Evolutionary conservation across 2,329 filamentous ascomycete species (phyloP), one percentile per base, ranked within the genome.

Genomic region (Trichoderma semiorbis): DNA sequence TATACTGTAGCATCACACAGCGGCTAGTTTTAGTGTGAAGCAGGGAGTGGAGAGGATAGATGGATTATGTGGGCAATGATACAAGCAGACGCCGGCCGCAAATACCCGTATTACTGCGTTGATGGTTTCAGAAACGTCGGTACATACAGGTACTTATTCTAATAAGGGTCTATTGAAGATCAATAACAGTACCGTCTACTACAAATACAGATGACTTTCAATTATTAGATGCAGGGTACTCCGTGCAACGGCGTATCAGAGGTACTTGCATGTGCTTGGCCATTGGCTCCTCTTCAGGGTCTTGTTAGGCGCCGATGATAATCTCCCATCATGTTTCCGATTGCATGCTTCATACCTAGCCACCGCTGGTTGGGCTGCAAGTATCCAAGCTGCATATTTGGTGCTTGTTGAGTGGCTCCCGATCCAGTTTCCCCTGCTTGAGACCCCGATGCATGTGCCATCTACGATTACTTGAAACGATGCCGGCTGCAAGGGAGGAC

Each of bases 301-400:
- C 34, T 16, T 32, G 39, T 61, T 61, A 62, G 67, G 67, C 55
- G 55, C 36, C 66, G 36, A 61, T 26, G 34, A 36, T 36, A 36
- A 28, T 30, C 26, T 32, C 34, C 24, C 50, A 32, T 32, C 55
- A 21, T 21, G 7, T 53, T 53, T 26, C 67, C 30, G 67, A 11
- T 18, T 12, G 28, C 39, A 21, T 50, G 67, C 57, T 21, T 61
- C 21, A 50, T 34, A 32, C 30, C 8, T 32, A 21, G 39, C 30
- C 39, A 36, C 39, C 39, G 55, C 36, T 62, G 67, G 39, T 69
- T 62, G 57, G 67, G 67, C 67, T 69, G 67, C 57, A 60, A 50
- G 28, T 50, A 50, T 53, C 28, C 67, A 28, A 53, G 57, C 67
- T 62, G 67, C 67, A 62, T 53, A 28, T 62, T 53, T 30, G 14